Conservation (phyloP, 139 green algal species). For the Mesotaenium endlicherianum region DNA sequence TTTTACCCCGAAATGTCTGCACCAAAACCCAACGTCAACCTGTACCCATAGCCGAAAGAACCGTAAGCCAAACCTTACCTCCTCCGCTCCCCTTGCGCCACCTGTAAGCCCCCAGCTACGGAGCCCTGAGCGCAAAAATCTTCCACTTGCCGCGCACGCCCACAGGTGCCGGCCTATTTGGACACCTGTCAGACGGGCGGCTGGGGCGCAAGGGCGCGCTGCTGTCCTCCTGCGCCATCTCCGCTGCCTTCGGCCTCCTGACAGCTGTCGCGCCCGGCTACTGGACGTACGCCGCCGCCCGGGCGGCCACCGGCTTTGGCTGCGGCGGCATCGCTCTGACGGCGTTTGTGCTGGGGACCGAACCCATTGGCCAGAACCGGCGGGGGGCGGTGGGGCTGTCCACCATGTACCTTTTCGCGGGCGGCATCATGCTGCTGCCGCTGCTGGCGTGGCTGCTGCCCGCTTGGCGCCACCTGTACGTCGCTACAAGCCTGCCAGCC, state of each 20-base stretch:
- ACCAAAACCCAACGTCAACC: too few relatives aligned
- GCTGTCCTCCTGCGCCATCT: neutral
- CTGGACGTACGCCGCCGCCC: neutral
- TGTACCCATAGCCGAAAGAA: too few relatives aligned
- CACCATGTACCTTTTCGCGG: neutral
- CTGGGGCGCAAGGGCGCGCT: conserved; percentile 4
- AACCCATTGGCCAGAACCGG: neutral
- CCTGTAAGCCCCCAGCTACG: too few relatives aligned
- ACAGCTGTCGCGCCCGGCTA: neutral
- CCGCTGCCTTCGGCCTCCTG: neutral
- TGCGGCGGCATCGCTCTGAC: conserved; percentile 1
- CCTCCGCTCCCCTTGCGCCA: too few relatives aligned
- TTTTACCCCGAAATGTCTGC: too few relatives aligned
- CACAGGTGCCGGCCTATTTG: conserved; percentile 18
- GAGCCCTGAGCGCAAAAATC: too few relatives aligned
- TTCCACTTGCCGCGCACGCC: too few relatives aligned
- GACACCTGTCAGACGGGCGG: conserved; percentile 1
- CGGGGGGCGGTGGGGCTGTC: neutral
- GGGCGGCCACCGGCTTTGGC: conserved; percentile 3
- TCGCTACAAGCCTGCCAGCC: neutral
- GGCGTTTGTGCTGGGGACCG: conserved; percentile 15
- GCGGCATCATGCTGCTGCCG: conserved; percentile 1
- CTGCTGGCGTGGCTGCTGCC: conserved; percentile 3
- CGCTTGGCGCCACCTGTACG: neutral
- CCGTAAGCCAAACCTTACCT: too few relatives aligned